phyloP scores from a whole-genome alignment of 1,139 yeast species.

The Yamadazyma sp. region DNA sequence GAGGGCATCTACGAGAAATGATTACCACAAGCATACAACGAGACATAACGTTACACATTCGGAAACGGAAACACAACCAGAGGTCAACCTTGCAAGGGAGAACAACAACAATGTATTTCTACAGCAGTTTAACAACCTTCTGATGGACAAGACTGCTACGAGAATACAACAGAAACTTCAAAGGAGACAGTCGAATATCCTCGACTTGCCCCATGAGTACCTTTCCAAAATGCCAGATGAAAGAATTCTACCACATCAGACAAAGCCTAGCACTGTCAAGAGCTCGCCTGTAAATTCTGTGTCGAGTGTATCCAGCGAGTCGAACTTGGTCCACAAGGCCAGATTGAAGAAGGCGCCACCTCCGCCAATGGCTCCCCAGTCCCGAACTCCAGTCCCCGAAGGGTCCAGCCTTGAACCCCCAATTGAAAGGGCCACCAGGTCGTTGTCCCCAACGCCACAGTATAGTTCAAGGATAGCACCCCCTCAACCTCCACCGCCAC shows the following conservation, averaged over 20 bases:
- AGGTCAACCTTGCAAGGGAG: slow-evolving; percentile 11
- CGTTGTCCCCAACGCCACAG: slow-evolving; percentile 7
- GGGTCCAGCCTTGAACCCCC: background rate
- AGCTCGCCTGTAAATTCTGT: background rate
- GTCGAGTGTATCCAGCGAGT: background rate
- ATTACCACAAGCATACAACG: slow-evolving; percentile 39
- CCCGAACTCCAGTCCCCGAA: background rate
- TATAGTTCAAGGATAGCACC: slow-evolving; percentile 6
- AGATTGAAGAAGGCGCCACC: slow-evolving; percentile 41
- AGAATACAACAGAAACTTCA: slow-evolving; percentile 8
- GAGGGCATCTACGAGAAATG: slow-evolving; percentile 34
- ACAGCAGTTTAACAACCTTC: background rate
- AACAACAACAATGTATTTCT: slow-evolving; percentile 24
- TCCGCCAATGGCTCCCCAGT: slow-evolving; percentile 26
- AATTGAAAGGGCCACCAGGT: slow-evolving; percentile 3
- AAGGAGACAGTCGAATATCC: slow-evolving; percentile 19
- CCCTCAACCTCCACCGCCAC: slow-evolving; percentile 18
- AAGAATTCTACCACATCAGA: background rate
- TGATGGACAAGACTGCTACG: slow-evolving; percentile 7
- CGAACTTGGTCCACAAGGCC: slow-evolving; percentile 27
- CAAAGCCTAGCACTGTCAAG: background rate
- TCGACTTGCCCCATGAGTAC: slow-evolving; percentile 39
- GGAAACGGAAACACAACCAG: background rate
- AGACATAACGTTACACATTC: slow-evolving; percentile 23
- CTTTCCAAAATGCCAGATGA: slow-evolving; percentile 14